Evolutionary conservation across 371 early-diverging fungal species (phyloP).

Genomic region (Mortierella sp.): DNA sequence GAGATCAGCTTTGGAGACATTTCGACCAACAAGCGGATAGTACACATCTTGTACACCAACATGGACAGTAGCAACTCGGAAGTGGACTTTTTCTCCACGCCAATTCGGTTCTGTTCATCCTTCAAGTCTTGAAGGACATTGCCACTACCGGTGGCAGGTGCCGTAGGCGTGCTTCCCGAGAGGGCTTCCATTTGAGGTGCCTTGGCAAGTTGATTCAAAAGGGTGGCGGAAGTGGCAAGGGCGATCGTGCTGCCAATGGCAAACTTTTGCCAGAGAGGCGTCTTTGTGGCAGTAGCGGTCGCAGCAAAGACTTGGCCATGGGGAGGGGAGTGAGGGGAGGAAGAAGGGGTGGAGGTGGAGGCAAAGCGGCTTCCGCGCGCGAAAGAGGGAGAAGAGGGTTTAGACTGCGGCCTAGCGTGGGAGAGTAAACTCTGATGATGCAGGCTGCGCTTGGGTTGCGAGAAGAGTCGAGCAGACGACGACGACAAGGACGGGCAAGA

Average conservation of each 20-base stretch:
- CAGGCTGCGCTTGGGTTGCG: conserved; percentile 20
- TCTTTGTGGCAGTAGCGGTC: conserved; percentile 14
- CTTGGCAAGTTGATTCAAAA: conserved; percentile 43
- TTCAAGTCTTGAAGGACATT: conserved; percentile 28
- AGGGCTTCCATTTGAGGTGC: conserved; percentile 38
- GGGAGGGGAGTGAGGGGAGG: conserved; percentile 7
- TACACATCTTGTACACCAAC: conserved; percentile 82
- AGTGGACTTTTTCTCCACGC: conserved; percentile 66
- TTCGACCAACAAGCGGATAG: conserved; percentile 72
- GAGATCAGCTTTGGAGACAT: conserved; percentile 73
- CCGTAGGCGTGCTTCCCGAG: background rate
- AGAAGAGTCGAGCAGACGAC: conserved; percentile 5
- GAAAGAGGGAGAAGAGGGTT: conserved; percentile 4
- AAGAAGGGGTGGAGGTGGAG: conserved; percentile 1
- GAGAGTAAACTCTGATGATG: conserved; percentile 23
- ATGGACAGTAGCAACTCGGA: conserved; percentile 76
- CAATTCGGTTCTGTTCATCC: conserved; percentile 57
- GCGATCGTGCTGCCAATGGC: conserved; percentile 50
- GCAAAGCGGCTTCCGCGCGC: too few species aligned
- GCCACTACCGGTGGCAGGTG: background rate
- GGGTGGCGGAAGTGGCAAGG: conserved; percentile 41
- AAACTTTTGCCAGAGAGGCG: conserved; percentile 45
- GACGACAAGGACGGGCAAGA: conserved; percentile 11
- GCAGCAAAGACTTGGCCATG: background rate
- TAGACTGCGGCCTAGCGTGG: conserved; percentile 28